These are phyloP conservation scores for Claviceps humidiphila DNA, from an alignment of 2,329 filamentous ascomycete species.

Conservation along the genomic window DNA sequence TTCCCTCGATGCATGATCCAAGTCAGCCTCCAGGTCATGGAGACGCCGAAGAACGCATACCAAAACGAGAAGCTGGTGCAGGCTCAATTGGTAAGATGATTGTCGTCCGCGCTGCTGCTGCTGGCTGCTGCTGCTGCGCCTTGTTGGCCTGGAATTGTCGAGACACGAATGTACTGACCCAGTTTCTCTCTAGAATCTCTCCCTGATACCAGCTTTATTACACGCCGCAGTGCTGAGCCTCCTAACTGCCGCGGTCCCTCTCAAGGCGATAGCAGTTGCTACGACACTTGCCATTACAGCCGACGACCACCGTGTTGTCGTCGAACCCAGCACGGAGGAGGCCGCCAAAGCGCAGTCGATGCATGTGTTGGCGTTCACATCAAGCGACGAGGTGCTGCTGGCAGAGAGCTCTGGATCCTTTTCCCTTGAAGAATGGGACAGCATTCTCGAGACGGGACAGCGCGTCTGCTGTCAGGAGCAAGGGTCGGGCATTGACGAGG, in stretches of 20 bases:
- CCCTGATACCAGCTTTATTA: constrained; percentile 67
- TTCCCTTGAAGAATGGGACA: constrained; percentile 61
- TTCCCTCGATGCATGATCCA: constrained; percentile 70
- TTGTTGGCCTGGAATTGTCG: background rate
- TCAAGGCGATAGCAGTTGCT: constrained; percentile 59
- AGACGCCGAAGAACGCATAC: constrained; percentile 54
- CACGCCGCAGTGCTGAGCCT: constrained; percentile 69
- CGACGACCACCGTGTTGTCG: constrained; percentile 29
- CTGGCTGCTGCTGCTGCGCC: background rate
- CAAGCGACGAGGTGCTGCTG: constrained; percentile 57
- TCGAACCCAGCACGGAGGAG: constrained; percentile 50
- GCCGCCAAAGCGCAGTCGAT: constrained; percentile 52
- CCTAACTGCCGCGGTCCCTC: constrained; percentile 68
- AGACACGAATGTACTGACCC: constrained; percentile 7
- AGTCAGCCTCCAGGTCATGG: constrained; percentile 64
- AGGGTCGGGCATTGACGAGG: constrained; percentile 26
- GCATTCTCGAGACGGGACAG: constrained; percentile 51
- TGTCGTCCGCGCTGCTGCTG: background rate
- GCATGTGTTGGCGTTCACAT: constrained; percentile 77
- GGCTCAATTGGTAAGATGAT: constrained; percentile 41
- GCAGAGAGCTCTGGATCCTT: constrained; percentile 76
- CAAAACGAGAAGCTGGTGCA: constrained; percentile 46
- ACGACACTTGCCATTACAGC: constrained; percentile 46
- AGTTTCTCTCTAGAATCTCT: constrained; percentile 46
- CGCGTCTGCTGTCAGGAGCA: constrained; percentile 44